Conservation (phyloP, 768 basidiomycete genomes). For the Leccinum arenicola region DNA sequence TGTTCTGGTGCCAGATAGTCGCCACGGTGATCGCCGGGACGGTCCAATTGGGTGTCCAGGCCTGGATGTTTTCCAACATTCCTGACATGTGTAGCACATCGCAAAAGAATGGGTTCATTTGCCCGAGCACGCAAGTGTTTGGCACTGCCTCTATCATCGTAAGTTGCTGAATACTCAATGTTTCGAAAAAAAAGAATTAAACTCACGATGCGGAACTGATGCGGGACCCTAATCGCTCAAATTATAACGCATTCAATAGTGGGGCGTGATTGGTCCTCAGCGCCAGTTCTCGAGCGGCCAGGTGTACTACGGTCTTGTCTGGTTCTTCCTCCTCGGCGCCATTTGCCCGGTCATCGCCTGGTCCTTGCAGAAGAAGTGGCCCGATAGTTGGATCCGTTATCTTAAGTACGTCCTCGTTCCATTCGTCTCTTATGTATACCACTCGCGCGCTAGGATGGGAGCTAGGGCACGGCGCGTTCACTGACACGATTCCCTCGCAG, state of each 20-base stretch:
- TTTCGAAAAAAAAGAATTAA: background rate
- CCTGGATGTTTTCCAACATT: slow-evolving; percentile 53
- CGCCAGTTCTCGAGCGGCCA: slow-evolving; percentile 70
- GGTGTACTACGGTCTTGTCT: slow-evolving; percentile 57
- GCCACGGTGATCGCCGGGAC: slow-evolving; percentile 62
- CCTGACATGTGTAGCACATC: slow-evolving; percentile 29
- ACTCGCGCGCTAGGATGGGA: background rate
- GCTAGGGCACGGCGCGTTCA: background rate
- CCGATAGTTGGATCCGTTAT: slow-evolving; percentile 60
- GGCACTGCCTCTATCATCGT: slow-evolving; percentile 53
- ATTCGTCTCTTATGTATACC: background rate
- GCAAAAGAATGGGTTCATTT: slow-evolving; percentile 27
- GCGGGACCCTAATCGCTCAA: background rate
- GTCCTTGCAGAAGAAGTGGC: slow-evolving; percentile 54
- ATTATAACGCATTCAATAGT: slow-evolving; percentile 23
- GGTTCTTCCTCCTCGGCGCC: slow-evolving; percentile 81
- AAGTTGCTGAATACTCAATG: slow-evolving; percentile 12
- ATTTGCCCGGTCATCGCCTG: slow-evolving; percentile 57
- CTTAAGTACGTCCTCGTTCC: slow-evolving; percentile 48
- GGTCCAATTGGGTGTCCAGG: slow-evolving; percentile 61
- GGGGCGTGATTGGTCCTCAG: slow-evolving; percentile 82
- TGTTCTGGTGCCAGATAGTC: slow-evolving; percentile 69
- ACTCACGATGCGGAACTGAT: slow-evolving; percentile 9
- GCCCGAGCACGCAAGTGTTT: slow-evolving; percentile 41
- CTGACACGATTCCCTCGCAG: slow-evolving; percentile 20